These are phyloP conservation scores for Colletotrichum theobromicola DNA, from an alignment of 2,329 filamentous ascomycete genomes.

Conservation along the genomic window DNA sequence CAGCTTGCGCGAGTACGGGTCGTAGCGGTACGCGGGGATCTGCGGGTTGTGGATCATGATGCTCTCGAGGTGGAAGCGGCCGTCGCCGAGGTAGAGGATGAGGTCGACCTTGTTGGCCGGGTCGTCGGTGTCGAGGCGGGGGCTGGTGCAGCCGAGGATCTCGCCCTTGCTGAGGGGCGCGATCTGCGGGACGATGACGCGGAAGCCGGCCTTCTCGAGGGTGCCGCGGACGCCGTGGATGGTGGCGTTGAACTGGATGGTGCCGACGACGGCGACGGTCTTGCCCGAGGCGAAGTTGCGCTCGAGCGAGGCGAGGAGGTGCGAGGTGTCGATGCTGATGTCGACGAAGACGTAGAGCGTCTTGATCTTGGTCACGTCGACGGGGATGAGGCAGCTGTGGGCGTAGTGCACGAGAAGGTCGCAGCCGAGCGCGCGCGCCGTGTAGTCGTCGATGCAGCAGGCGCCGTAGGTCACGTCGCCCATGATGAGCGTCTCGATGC, in stretches of 20 bases:
- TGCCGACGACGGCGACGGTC: constrained; percentile 91
- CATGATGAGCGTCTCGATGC: constrained; percentile 95
- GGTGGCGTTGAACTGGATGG: constrained; percentile 98
- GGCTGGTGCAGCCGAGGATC: constrained; percentile 96
- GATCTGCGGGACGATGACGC: constrained; percentile 88
- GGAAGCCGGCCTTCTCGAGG: constrained; percentile 85
- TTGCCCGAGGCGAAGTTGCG: constrained; percentile 87
- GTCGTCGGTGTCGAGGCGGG: constrained; percentile 59
- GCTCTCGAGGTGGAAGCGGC: constrained; percentile 94
- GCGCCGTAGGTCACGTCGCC: constrained; percentile 98
- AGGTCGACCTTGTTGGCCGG: constrained; percentile 69
- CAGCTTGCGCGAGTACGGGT: constrained; percentile 91
- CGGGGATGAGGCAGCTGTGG: constrained; percentile 94
- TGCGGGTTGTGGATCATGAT: constrained; percentile 98
- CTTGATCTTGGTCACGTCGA: constrained; percentile 95
- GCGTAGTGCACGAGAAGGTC: constrained; percentile 96
- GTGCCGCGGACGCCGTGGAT: constrained; percentile 83
- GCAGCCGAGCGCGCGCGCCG: constrained; percentile 89
- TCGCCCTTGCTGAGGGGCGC: constrained; percentile 92
- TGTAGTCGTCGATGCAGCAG: constrained; percentile 99
- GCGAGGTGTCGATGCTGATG: constrained; percentile 91
- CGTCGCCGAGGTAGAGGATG: constrained; percentile 89
- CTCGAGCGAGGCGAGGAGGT: constrained; percentile 85
- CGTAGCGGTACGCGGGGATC: constrained; percentile 92
- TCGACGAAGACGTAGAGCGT: constrained; percentile 98